phyloP scores from a whole-genome alignment of 768 basidiomycete species.

The Punctularia strigosozonata region DNA sequence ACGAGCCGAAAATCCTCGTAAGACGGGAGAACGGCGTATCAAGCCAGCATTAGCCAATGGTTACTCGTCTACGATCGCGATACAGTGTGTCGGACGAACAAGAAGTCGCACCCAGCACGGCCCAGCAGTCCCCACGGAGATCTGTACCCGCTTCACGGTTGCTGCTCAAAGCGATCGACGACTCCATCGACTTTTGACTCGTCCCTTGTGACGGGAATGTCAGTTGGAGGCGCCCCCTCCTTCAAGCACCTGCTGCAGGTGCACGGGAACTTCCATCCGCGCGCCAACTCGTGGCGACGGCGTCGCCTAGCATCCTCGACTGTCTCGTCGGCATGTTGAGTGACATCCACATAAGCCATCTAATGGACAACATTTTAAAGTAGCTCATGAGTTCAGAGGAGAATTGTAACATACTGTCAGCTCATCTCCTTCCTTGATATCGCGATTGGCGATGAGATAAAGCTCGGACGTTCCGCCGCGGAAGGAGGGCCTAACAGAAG shows the following conservation, averaged over 20 bases:
- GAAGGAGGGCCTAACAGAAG: conserved; percentile 57
- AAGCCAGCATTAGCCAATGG: too few relatives aligned
- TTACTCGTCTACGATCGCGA: too few relatives aligned
- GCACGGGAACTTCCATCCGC: conserved; percentile 79
- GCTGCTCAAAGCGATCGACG: conserved; percentile 14
- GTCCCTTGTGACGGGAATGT: conserved; percentile 29
- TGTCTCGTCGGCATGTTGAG: conserved; percentile 41
- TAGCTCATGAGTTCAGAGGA: too few relatives aligned
- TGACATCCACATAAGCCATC: conserved; percentile 68
- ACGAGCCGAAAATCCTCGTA: too few relatives aligned
- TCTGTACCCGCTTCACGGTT: too few relatives aligned
- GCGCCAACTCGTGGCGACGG: conserved; percentile 60
- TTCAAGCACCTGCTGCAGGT: conserved; percentile 49
- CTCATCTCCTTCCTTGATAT: conserved; percentile 66
- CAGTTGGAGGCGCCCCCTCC: conserved; percentile 28
- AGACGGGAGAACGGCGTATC: too few relatives aligned
- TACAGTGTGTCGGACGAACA: too few relatives aligned
- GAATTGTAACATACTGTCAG: too few relatives aligned
- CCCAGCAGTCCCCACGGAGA: too few relatives aligned
- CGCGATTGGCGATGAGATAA: conserved; percentile 51
- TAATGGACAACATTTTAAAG: too few relatives aligned
- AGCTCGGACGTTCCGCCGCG: conserved; percentile 55
- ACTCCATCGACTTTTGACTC: conserved; percentile 34
- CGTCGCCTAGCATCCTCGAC: conserved; percentile 44
- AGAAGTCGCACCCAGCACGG: too few relatives aligned